Evolutionary conservation across 2,329 filamentous ascomycete genomes (phyloP), one percentile per base, ranked within the genome.

Genomic region (Zymoseptoria pseudotritici): DNA sequence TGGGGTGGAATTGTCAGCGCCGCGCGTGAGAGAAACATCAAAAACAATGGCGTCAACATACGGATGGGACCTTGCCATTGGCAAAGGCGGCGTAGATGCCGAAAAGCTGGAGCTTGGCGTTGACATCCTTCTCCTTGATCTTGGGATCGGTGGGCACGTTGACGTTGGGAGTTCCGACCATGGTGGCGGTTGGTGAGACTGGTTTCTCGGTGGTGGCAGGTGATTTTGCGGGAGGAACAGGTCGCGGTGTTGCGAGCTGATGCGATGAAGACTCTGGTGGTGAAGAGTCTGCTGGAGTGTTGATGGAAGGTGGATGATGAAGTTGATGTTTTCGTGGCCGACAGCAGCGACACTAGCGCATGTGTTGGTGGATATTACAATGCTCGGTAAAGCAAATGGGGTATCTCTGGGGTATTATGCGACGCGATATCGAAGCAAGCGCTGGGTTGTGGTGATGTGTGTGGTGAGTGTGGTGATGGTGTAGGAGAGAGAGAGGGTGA

Each of bases 81-180:
- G 89, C 82, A 75, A 97, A 97, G 56, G 91, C 93, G 80, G 82
- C 79, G 77, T 87, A 84, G 75, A 97, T 97, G 71, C 93, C 94
- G 71, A 95, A 99, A 46, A 97, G 78, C 77, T 97, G 92, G 56
- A 99, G 86, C 81, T 99, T 99, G 74, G 86, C 85, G 77, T 94
- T 94, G 77, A 97, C 87, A 74, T 96, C 84, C 72, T 78, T 83
- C 79, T 96, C 90, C 82, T 92, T 93, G 74, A 83, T 76, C 79
- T 88, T 86, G 62, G 82, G 70, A 75, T 94, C 83, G 63, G 84
- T 87, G 31, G 90, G 90, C 68, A 82, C 84, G 76, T 94, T 92
- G 71, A 93, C 88, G 59, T 71, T 64, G 54, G 65, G 68, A 46
- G 67, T 65, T 54, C 71, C 62, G 70, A 73, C 73, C 61, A 53